Evolutionary conservation across 768 basidiomycete genomes (phyloP), one percentile per base, ranked within the genome.

Genomic region (Pseudohyphozyma bogoriensis): DNA sequence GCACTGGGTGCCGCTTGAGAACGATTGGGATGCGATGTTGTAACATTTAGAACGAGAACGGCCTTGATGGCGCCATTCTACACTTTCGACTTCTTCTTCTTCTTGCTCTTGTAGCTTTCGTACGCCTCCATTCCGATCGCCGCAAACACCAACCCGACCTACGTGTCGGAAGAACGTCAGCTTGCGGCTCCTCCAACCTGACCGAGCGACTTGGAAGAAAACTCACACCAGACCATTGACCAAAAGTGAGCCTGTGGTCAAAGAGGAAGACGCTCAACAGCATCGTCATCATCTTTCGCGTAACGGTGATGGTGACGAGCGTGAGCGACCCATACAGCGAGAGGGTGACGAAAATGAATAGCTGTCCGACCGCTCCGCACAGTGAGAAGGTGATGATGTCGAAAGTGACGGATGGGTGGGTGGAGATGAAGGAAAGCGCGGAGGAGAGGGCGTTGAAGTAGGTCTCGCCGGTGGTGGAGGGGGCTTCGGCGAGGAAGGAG

Each of bases 221-320:
- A n/a, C n/a, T n/a, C n/a, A 92, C 83, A n/a, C 95, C 95, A 5
- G 81, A 70, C 95, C 93, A 97, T 73, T 97, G 95, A 2, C 91
- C 91, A 2, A 72, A 50, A 0, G 85, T 84, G 55, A 99, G 78
- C 64, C 77, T 81, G 74, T 97, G 95, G 69, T 87, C 84, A 72
- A 95, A 97, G 1, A 97, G 80, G 31, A 92, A 73, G 10, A 99
- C 92, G 22, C 89, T 93, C 44, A 99, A 79, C 20, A 99, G 78
- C 92, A 99, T 99, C 12, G 95, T 97, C 74, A 95, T 91, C 73
- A 99, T 78, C 76, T 97, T 97, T 58, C 95, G 81, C 18, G 95
- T 97, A 57, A 99, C 80, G 5, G 95, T 99, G 68, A 97, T 86
- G 39, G 89, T 97, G 49, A 77, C 76, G 65, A 92, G 76, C 4